Base-by-base conservation (phyloP, 352 stramenopile species). In the Pythium sukuiense region DNA sequence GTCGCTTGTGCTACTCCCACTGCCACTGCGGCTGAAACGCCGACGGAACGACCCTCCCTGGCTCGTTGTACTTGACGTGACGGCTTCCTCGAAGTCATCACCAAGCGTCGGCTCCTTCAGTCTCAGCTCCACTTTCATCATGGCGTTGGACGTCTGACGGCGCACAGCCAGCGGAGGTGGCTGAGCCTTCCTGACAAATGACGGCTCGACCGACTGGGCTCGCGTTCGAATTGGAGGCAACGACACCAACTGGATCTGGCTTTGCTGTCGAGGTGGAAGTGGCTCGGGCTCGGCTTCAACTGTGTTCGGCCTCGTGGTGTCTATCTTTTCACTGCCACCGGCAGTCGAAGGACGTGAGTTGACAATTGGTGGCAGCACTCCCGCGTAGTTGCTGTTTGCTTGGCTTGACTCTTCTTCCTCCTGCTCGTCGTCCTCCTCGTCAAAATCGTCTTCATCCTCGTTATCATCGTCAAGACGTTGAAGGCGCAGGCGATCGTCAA, bases 31-130 rank as follows among this genome's bases (percentile, higher is more conserved):
- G 30, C 59, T 58, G 32, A 60, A 37, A 12, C 61, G 54, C 11
- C 53, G 61, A 6, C 61, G 61, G 14, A 67, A 48, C 16, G 53
- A 49, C 26, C 61, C 61, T 37, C 60, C n/a, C 3, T 49, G 20
- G 6, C 41, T 33, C 1, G 7, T 55, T 12, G 9, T 7, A 1
- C 33, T n/a, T 1, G 46, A 30, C 1, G 20, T 2, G 8, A 45
- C 29, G 1, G 12, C 33, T 13, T 24, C 30, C 7, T 74, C 59
- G 24, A 89, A 83, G 1, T 87, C 74, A 59, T 85, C 80, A 52
- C 76, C 76, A 11, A 88, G 69, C 37, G 78, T 71, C 0, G 74
- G 69, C 27, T 92, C 79, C 30, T 88, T 92, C 14, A 89, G 55
- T 33, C 81, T 89, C 3, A 89, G 70, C 55, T 89, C 73, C 2